Evolutionary conservation across 331 rosid species (phyloP).

Genomic region (Quercus phellos): DNA sequence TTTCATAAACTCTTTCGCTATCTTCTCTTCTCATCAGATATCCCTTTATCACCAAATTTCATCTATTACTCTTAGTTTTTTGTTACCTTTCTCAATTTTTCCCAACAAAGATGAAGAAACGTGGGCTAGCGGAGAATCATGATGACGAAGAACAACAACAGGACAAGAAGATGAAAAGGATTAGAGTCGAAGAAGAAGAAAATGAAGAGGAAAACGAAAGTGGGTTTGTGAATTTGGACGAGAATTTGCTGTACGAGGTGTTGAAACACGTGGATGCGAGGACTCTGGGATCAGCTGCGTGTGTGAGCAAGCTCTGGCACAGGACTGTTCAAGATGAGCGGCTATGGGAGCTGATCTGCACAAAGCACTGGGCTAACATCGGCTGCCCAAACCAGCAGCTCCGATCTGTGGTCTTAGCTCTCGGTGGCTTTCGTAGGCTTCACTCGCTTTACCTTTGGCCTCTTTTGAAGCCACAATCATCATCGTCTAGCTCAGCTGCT

Average conservation of each 20-base stretch:
- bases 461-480: slow-evolving; percentile 51
- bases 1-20: too few species aligned
- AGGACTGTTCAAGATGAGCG: slow-evolving; percentile 64
- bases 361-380: slow-evolving; percentile 82
- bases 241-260: slow-evolving; percentile 27
- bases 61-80: too few species aligned
- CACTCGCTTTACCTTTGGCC: slow-evolving; percentile 74
- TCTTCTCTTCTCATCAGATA: too few species aligned
- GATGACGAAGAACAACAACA: not conserved
- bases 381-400: slow-evolving; percentile 76
- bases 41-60: too few species aligned
- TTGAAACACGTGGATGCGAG: slow-evolving; percentile 71
- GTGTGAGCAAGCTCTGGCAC: slow-evolving; percentile 55
- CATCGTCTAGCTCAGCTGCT: slow-evolving; percentile 8
- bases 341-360: slow-evolving; percentile 97
- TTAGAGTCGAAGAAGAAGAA: not conserved
- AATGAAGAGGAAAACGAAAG: slow-evolving; percentile 17
- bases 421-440: slow-evolving; percentile 92
- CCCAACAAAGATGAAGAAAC: too few species aligned
- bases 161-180: slow-evolving; percentile 1
- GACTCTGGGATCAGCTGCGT: slow-evolving; percentile 66
- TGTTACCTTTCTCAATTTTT: too few species aligned
- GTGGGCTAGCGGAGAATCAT: not conserved
- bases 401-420: slow-evolving; percentile 90
- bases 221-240: slow-evolving; percentile 9